phyloP scores from a whole-genome alignment of 2,329 filamentous ascomycete genomes.

The Emmonsiellopsis sp. region DNA sequence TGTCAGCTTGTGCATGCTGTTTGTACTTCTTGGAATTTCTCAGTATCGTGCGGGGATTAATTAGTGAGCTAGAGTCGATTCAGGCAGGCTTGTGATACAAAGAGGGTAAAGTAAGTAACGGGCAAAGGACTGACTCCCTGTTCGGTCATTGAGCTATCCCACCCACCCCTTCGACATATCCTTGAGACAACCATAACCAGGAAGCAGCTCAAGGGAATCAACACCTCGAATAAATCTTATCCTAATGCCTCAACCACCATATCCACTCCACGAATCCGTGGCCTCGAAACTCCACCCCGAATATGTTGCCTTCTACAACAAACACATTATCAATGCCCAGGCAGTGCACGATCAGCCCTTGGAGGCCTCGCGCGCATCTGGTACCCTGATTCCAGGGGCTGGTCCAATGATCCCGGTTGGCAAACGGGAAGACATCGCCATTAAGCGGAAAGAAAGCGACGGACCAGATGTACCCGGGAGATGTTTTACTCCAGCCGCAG shows the following conservation, averaged over 20 bases:
- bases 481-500: constrained; percentile 42
- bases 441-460: constrained; percentile 35
- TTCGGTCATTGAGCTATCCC: too few species aligned
- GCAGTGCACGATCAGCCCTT: constrained; percentile 49
- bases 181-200: background rate
- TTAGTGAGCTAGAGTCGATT: too few species aligned
- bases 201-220: too few species aligned
- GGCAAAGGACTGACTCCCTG: too few species aligned
- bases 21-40: too few species aligned
- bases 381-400: constrained; percentile 44
- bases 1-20: too few species aligned
- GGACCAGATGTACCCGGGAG: constrained; percentile 42
- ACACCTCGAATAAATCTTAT: background rate
- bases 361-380: constrained; percentile 41
- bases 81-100: too few species aligned
- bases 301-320: constrained; percentile 45
- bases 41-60: too few species aligned
- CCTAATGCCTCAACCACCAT: constrained; percentile 25
- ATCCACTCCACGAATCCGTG: constrained; percentile 41
- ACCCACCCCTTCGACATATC: background rate
- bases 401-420: constrained; percentile 41
- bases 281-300: constrained; percentile 39
- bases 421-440: constrained; percentile 35
- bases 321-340: constrained; percentile 41
- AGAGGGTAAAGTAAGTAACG: too few species aligned